Base-by-base conservation (phyloP, 306 rosid genomes). In the Lupinus albus region DNA sequence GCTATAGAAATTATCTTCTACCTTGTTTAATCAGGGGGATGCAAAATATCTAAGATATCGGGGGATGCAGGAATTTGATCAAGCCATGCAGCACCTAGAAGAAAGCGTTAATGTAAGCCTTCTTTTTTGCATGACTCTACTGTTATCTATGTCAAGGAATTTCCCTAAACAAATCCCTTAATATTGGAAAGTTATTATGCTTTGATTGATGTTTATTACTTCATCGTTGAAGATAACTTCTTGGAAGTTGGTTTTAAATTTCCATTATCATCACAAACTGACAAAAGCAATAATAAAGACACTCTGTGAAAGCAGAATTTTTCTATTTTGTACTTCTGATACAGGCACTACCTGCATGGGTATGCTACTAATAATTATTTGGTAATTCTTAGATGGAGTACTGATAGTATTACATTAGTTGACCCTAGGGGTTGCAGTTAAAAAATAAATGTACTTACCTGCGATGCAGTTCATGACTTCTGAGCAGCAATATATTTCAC, bases 11-110 rank as follows among this genome's bases (percentile, higher is more conserved):
- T 51, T 1, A 25, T 59, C 72, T 61, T 50, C 76, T 72, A 44
- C 44, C 28, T 83, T 81, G 53, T 72, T 73, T 72, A 42, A 54
- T 32, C 80, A 93, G 98, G 98, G 88, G 64, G 98, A 94, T 72
- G 96, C 96, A 39, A 72, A 86, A 0, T 85, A 39, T 82, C 81
- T 94, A 70, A 84, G 99, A 68, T 94, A 94, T 76, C 86, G 1
- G 10, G 96, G 97, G 36, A 61, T 94, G 99, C 96, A 94, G 82
- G 95, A 90, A 77, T 94, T 94, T 71, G 99, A 94, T 84, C 95
- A 11, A 74, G 96, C 96, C 39, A 94, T 94, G 97, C 99, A 94
- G 78, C 95, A 86, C 75, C 80, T 94, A 64, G 99, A 94, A 88
- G 95, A 88, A 78, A 76, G 72, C 39, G 88, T 79, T 81, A 78